These are phyloP conservation scores for Coemansia sp. DNA, from an alignment of 192 early-diverging fungal genomes.

Conservation along the genomic window DNA sequence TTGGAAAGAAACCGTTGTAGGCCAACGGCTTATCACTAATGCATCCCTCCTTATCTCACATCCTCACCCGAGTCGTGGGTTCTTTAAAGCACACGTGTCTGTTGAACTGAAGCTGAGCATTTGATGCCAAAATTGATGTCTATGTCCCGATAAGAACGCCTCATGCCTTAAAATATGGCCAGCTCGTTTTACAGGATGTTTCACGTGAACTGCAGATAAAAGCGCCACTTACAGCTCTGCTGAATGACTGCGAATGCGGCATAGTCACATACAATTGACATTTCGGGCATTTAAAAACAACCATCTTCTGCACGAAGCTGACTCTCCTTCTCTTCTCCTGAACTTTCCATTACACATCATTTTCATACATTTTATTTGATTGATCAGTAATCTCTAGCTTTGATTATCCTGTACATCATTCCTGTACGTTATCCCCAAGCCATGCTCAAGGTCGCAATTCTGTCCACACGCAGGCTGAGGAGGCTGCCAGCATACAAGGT, in stretches of 20 bases:
- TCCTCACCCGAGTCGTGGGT: neutral
- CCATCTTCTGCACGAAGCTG: too few relatives aligned
- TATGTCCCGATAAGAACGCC: neutral
- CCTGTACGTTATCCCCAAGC: neutral
- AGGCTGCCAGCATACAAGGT: constrained; percentile 22
- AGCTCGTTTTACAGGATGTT: neutral
- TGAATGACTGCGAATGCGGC: neutral
- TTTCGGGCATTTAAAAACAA: too few relatives aligned
- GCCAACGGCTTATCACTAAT: too few relatives aligned
- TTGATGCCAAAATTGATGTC: neutral
- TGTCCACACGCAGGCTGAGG: constrained; percentile 23
- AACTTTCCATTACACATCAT: neutral
- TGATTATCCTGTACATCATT: neutral
- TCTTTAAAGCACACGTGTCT: neutral
- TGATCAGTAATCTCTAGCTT: neutral
- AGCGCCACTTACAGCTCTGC: neutral
- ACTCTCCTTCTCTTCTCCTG: neutral
- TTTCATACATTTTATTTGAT: neutral
- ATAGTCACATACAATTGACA: neutral
- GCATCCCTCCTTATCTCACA: neutral
- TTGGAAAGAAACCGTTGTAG: too few relatives aligned
- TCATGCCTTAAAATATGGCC: neutral
- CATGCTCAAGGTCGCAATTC: constrained; percentile 22
- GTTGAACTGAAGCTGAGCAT: neutral
- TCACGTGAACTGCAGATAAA: neutral